These are phyloP conservation scores for Cicer yamashitae DNA, from an alignment of 306 rosid genomes.

Conservation along the genomic window DNA sequence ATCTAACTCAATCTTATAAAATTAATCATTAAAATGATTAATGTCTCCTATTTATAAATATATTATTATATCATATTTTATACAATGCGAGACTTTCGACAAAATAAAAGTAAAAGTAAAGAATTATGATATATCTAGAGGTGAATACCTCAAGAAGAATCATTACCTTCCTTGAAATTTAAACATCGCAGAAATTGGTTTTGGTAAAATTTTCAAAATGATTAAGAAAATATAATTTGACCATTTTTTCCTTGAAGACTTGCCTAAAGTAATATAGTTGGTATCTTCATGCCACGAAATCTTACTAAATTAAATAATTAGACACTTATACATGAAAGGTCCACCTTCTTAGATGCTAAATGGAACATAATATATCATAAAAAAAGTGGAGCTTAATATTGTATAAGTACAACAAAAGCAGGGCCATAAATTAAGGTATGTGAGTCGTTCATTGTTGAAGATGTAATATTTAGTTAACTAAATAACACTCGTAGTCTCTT, in stretches of 20 bases:
- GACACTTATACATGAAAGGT: slow-evolving; percentile 19
- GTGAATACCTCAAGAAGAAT: slow-evolving; percentile 24
- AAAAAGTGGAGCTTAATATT: too few species aligned
- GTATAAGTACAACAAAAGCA: slow-evolving; percentile 13
- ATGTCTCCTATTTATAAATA: too few species aligned
- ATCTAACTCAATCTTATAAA: too few species aligned
- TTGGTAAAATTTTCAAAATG: slow-evolving; percentile 13
- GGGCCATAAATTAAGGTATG: slow-evolving; percentile 25
- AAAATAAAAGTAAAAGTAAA: neutral
- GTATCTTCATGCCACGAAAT: slow-evolving; percentile 4
- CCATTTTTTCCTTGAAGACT: slow-evolving; percentile 1
- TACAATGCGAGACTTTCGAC: too few species aligned
- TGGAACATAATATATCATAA: neutral
- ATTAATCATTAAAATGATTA: too few species aligned
- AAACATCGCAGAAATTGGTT: slow-evolving; percentile 3
- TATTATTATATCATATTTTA: too few species aligned
- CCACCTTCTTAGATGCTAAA: slow-evolving; percentile 8
- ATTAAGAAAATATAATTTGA: neutral
- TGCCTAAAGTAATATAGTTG: slow-evolving; percentile 27
- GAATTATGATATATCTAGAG: neutral
- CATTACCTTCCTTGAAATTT: neutral
- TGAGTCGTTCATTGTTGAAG: neutral
- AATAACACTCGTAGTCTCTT: too few species aligned
- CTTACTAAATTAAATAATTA: slow-evolving; percentile 5
- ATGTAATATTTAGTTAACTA: slow-evolving; percentile 9